Base-by-base conservation (phyloP, 2,329 filamentous ascomycete species). In the Calonectria leucothoes region DNA sequence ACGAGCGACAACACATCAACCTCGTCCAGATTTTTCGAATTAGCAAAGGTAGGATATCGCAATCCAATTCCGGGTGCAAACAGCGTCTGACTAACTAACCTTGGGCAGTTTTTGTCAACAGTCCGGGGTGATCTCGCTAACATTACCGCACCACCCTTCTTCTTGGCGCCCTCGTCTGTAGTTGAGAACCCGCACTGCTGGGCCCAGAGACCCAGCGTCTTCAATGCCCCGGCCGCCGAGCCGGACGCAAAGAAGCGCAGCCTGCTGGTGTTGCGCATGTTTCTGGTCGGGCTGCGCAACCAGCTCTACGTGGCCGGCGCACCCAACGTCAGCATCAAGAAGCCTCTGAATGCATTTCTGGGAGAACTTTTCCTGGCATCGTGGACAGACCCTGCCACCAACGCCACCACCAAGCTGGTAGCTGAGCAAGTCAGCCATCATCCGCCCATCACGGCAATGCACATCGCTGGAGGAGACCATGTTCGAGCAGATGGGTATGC, bases 391-490 rank as follows among this genome's bases (percentile, higher is more conserved):
- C 65, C 45, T 14, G 3, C 37, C 0, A 64, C 77, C 25, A 52
- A 69, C 27, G 79, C 78, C 14, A 74, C 78, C 15, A 82, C 80
- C 0, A 84, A 81, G 7, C 83, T 87, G 27, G 77, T 78, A 4
- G 71, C 77, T 35, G 88, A 90, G 79, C 88, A 90, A 78, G 88
- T 90, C 73, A 87, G 85, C 76, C 88, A 90, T 73, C 88, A 90
- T 78, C 88, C 88, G 29, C 88, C 88, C 23, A 88, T 89, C 52
- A 89, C 88, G 3, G 88, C 88, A 2, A 88, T 89, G 81, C 87
- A 88, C 79, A 86, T 89, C 35, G 78, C 81, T 29, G 86, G 88
- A 76, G 75, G 81, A 20, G 81, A 84, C 15, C 82, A 87, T 68
- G 85, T 89, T 20, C 84, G 87, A 23, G 85, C 88, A 4, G 84